phyloP scores from a whole-genome alignment of 2,329 filamentous ascomycete genomes.

The Ceratocystis variospora region DNA sequence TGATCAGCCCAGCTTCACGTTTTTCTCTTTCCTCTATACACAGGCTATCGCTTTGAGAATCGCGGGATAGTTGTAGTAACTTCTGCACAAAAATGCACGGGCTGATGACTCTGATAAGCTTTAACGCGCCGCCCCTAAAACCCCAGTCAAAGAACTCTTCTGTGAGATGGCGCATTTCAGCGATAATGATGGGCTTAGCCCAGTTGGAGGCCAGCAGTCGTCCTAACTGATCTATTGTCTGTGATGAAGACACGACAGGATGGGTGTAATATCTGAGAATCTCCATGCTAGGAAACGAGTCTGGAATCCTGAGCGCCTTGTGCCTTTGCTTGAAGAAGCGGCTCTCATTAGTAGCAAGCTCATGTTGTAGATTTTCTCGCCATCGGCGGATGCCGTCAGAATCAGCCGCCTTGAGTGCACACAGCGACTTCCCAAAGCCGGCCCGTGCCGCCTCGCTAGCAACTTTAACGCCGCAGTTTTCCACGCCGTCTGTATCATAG shows the following conservation, averaged over 20 bases:
- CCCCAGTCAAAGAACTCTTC: constrained; percentile 78
- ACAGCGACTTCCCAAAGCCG: constrained; percentile 69
- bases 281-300: constrained; percentile 65
- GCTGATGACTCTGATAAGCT: constrained; percentile 68
- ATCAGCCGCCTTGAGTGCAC: constrained; percentile 48
- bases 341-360: constrained; percentile 72
- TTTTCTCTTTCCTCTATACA: constrained; percentile 26
- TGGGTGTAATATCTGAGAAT: constrained; percentile 78
- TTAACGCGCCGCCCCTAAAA: constrained; percentile 62
- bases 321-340: constrained; percentile 67
- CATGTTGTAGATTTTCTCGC: constrained; percentile 57
- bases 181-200: constrained; percentile 50
- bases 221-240: constrained; percentile 42
- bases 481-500: constrained; percentile 77
- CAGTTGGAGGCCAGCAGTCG: constrained; percentile 38
- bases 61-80: constrained; percentile 27
- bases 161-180: constrained; percentile 57
- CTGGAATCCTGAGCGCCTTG: constrained; percentile 59
- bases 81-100: constrained; percentile 58
- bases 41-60: constrained; percentile 19
- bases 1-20: constrained; percentile 43
- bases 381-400: constrained; percentile 48
- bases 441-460: constrained; percentile 83
- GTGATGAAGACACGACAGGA: constrained; percentile 58
- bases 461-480: constrained; percentile 73